Percentiles rank a stretch among this genome's conserved stretches.
phyloP scores from a whole-genome alignment of 2,329 filamentous ascomycete genomes.

The Boeremia exigua region DNA sequence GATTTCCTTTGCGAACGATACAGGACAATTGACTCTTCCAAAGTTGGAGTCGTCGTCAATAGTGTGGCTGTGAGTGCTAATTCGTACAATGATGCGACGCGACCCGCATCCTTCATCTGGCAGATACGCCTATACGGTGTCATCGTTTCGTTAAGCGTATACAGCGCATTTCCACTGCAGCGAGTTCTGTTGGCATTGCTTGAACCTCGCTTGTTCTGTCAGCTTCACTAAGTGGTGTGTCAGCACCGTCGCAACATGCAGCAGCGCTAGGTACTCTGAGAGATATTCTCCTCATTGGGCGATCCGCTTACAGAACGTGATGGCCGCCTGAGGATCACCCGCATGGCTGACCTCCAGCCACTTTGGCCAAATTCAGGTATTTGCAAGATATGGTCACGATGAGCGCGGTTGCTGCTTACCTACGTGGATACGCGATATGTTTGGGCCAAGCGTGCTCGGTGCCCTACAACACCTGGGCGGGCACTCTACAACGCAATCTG shows the following conservation, averaged over 20 bases:
- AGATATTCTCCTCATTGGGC: slow-evolving; percentile 17
- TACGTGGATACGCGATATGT: background rate
- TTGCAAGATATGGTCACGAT: background rate
- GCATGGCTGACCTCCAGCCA: slow-evolving; percentile 27
- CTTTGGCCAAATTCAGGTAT: background rate
- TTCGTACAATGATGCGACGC: slow-evolving; percentile 35
- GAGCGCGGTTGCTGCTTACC: background rate
- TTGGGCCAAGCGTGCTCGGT: background rate
- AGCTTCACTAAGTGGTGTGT: slow-evolving; percentile 27
- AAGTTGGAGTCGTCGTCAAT: slow-evolving; percentile 34
- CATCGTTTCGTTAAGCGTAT: slow-evolving; percentile 9
- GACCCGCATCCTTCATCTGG: slow-evolving; percentile 27
- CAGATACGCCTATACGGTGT: slow-evolving; percentile 20
- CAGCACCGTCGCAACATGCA: slow-evolving; percentile 21
- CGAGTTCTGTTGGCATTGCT: slow-evolving; percentile 5
- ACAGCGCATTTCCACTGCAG: background rate
- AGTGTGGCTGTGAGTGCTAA: slow-evolving; percentile 35
- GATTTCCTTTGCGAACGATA: slow-evolving; percentile 10
- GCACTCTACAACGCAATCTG: background rate
- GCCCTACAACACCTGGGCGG: background rate
- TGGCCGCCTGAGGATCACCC: slow-evolving; percentile 9
- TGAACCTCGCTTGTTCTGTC: slow-evolving; percentile 29
- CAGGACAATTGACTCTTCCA: slow-evolving; percentile 10
- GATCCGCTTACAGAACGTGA: slow-evolving; percentile 12
- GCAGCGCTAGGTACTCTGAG: slow-evolving; percentile 9